Conservation (phyloP, 1,284 basidiomycete genomes). For the Pisolithus thermaeus region DNA sequence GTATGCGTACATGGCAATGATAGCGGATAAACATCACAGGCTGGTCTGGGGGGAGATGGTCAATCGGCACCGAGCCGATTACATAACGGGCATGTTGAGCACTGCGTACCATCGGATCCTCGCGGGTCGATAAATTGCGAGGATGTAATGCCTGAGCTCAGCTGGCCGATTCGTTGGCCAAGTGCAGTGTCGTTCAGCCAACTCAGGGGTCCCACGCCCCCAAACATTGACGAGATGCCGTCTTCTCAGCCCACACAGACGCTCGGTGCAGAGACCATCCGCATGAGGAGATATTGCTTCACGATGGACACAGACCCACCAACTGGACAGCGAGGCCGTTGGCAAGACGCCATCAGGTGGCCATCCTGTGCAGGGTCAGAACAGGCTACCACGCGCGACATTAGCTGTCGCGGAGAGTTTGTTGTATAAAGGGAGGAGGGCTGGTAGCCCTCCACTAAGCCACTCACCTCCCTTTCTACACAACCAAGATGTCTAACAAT, state of each 20-base stretch:
- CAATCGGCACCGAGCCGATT: not conserved
- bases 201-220: not conserved
- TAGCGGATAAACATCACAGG: not conserved
- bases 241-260: not conserved
- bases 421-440: slow-evolving; percentile 25
- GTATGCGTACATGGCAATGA: not conserved
- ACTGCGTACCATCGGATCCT: no score
- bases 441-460: not conserved
- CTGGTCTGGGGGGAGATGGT: not conserved
- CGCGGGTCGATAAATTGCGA: no score
- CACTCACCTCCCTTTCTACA: not conserved
- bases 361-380: slow-evolving; percentile 19
- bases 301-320: not conserved
- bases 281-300: not conserved
- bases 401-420: not conserved
- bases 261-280: not conserved
- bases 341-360: not conserved
- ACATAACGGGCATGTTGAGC: no score
- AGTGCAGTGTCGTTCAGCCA: not conserved
- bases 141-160: not conserved
- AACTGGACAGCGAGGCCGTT: not conserved
- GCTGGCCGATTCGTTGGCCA: not conserved
- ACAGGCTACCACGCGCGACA: not conserved
- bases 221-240: not conserved
- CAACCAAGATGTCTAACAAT: slow-evolving; percentile 17